phyloP scores from a whole-genome alignment of 2,329 filamentous ascomycete species.

The Diaporthe sp. region DNA sequence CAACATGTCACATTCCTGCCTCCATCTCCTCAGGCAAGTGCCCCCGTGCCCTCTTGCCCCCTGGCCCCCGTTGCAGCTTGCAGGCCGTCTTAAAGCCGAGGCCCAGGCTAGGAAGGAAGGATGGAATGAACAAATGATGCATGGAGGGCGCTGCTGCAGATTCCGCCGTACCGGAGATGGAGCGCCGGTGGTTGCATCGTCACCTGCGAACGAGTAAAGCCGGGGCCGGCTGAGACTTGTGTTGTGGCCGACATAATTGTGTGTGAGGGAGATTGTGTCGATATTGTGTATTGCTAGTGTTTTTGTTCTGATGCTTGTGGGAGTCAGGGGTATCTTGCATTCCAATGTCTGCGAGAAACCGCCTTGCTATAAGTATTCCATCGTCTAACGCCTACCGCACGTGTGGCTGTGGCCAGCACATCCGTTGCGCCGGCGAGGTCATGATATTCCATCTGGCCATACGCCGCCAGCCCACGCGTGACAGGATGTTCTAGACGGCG shows the following conservation, averaged over 20 bases:
- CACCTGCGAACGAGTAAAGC: too few relatives aligned
- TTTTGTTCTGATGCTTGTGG: not conserved
- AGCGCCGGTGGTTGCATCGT: too few relatives aligned
- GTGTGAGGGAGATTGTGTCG: not conserved
- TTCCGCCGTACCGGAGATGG: too few relatives aligned
- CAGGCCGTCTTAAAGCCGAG: too few relatives aligned
- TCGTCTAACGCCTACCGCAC: not conserved
- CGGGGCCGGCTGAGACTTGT: not conserved
- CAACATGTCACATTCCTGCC: too few relatives aligned
- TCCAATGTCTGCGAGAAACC: not conserved
- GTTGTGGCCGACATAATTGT: conserved; percentile 15
- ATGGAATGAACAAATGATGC: too few relatives aligned
- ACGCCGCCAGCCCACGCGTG: too few relatives aligned
- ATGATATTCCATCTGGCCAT: conserved; percentile 24
- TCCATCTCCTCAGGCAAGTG: too few relatives aligned
- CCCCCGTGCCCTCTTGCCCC: too few relatives aligned
- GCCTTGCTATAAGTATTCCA: not conserved
- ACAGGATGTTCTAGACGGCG: not conserved
- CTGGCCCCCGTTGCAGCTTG: too few relatives aligned
- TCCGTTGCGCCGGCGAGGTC: conserved; percentile 22
- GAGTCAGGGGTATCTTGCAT: not conserved
- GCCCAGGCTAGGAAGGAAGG: too few relatives aligned
- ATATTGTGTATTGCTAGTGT: not conserved
- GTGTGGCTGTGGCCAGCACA: not conserved
- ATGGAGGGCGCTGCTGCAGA: too few relatives aligned